phyloP scores from a whole-genome alignment of 73 alveolate genomes.

The Uronychia binucleata region DNA sequence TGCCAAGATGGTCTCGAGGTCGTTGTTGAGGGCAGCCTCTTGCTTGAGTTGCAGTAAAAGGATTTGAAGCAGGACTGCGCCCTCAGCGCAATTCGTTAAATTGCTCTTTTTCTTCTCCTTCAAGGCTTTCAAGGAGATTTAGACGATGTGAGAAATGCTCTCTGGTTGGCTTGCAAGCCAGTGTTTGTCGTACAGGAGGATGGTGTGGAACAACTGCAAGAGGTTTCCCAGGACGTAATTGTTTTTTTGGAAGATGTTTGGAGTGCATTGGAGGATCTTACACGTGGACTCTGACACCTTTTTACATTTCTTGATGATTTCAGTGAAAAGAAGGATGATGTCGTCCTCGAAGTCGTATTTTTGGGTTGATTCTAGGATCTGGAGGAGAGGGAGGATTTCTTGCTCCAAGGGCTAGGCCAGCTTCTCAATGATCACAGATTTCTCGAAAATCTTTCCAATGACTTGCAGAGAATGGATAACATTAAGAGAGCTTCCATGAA shows the following conservation, averaged over 20 bases:
- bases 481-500: conserved; percentile 37
- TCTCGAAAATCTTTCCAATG: conserved; percentile 60
- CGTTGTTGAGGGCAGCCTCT: conserved; percentile 9
- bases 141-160: conserved; percentile 7
- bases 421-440: conserved; percentile 5
- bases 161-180: conserved; percentile 9
- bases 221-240: conserved; percentile 22
- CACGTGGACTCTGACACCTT: conserved; percentile 24
- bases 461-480: conserved; percentile 75
- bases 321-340: conserved; percentile 48
- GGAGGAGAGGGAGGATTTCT: conserved; percentile 50
- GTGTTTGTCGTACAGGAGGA: conserved; percentile 23
- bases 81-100: conserved; percentile 16
- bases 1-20: conserved; percentile 24
- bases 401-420: conserved; percentile 52
- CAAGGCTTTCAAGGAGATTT: conserved; percentile 7
- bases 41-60: conserved; percentile 11
- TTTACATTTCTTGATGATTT: conserved; percentile 34
- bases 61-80: conserved; percentile 29
- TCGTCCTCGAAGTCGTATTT: conserved; percentile 78
- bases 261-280: conserved; percentile 27
- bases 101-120: neutral
- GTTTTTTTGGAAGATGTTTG: conserved; percentile 36
- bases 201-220: conserved; percentile 23
- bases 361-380: conserved; percentile 36